Base-by-base conservation (phyloP, 306 rosid species). In the Cercis canadensis region DNA sequence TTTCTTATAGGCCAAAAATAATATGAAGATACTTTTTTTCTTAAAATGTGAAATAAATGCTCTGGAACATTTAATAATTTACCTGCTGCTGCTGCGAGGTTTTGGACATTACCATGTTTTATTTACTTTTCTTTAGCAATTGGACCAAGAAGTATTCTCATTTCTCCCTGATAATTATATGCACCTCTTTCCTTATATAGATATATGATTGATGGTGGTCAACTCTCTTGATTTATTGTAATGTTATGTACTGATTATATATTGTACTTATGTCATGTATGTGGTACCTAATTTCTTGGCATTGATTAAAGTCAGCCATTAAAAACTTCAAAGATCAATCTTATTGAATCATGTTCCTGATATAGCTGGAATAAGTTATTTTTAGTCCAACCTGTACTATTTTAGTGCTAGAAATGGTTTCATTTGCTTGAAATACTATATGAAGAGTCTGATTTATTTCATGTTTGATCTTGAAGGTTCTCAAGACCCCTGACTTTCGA, bases 401-500 rank as follows among this genome's bases (percentile, higher is more conserved):
- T 3, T 21, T 16, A 14, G 45, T 57, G 57, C 34, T 16, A 39
- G 19, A 47, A 60, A 36, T 72, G 37, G 5, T 18, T 65, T 58
- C 24, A 8, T 72, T 21, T 65, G 29, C 47, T 53, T 57, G 36
- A 69, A 53, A 61, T 21, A 15, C 61, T 70, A 7, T 65, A 50
- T 17, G 66, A 54, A 44, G 56, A 52, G 37, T 10, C 82, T 84
- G 62, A 68, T 31, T 46, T 37, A 57, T 52, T 36, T 16, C 73
- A n/a, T n/a, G 44, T 78, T 65, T 83, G 56, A 67, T 80, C 73
- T 75, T 89, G 85, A 55, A 89, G 97, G 86, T 87, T 79, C 65
- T 89, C 14, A 76, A 66, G 50, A 79, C 88, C 17, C 86, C 89
- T 29, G 90, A 89, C 75, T 92, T 80, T 57, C 87, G 84, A 47